A percentile compares a stretch with the other conserved stretches of the same genome.
Conservation (phyloP, 306 rosid genomes). For the Ziziphus jujuba region DNA sequence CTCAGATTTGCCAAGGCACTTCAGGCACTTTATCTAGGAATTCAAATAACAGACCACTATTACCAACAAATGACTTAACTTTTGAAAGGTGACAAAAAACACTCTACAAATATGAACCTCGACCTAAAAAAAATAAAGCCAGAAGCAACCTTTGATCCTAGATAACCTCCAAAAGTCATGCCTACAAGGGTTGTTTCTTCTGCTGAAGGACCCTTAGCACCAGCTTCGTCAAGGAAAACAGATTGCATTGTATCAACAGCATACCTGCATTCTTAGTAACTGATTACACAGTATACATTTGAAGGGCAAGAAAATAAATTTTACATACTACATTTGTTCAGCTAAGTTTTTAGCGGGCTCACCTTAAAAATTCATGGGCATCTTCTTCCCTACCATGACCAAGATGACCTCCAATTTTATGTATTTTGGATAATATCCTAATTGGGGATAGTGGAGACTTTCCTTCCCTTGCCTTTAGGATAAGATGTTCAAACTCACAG, state of each 20-base stretch:
- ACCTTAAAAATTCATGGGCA: slow-evolving; percentile 90
- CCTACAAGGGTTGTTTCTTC: slow-evolving; percentile 78
- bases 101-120: neutral
- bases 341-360: slow-evolving; percentile 33
- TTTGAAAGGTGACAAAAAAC: neutral
- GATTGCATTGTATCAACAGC: slow-evolving; percentile 85
- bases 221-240: slow-evolving; percentile 65
- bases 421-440: slow-evolving; percentile 72
- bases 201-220: slow-evolving; percentile 51
- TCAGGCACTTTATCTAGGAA: slow-evolving; percentile 72
- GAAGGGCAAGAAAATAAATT: slow-evolving; percentile 1
- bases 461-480: slow-evolving; percentile 73
- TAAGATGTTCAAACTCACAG: slow-evolving; percentile 72
- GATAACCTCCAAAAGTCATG: slow-evolving; percentile 74
- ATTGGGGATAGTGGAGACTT: slow-evolving; percentile 67
- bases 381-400: slow-evolving; percentile 84
- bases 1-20: slow-evolving; percentile 71
- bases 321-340: slow-evolving; percentile 9
- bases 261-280: slow-evolving; percentile 58
- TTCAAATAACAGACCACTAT: slow-evolving; percentile 18
- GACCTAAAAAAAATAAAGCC: neutral
- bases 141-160: slow-evolving; percentile 70
- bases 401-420: slow-evolving; percentile 77
- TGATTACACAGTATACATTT: slow-evolving; percentile 19
- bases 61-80: neutral